These are phyloP conservation scores for Microsporum audouinii DNA, from an alignment of 2,329 filamentous ascomycete species.

Conservation along the genomic window DNA sequence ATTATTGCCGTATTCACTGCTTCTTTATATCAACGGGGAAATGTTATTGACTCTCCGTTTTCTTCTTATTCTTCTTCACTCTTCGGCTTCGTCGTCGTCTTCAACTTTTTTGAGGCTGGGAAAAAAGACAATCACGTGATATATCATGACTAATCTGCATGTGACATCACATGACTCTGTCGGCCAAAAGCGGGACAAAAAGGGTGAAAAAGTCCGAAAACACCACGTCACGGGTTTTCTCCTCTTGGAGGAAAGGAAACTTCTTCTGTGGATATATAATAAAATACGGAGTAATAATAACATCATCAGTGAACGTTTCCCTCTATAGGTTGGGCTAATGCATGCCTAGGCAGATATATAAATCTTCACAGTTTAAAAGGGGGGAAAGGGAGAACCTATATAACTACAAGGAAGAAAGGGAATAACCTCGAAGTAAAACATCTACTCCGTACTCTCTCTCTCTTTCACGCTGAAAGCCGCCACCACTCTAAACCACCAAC, in stretches of 20 bases:
- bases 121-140: not conserved
- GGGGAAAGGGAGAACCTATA: not conserved
- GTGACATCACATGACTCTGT: not conserved
- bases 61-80: not conserved
- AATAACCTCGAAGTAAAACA: not conserved
- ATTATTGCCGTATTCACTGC: not conserved
- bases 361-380: not conserved
- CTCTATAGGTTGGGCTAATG: not conserved
- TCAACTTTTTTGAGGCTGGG: not conserved
- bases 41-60: not conserved
- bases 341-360: not conserved
- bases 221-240: not conserved
- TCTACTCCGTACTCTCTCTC: not conserved
- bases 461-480: not conserved
- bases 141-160: not conserved
- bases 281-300: too few relatives aligned
- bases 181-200: not conserved
- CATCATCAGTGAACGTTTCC: not conserved
- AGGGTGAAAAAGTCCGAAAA: not conserved
- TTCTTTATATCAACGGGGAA: not conserved
- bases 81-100: not conserved
- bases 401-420: not conserved
- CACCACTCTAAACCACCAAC: not conserved
- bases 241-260: not conserved
- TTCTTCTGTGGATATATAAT: too few relatives aligned